Conservation (phyloP, 768 basidiomycete genomes). For the Tricholomella constricta region DNA sequence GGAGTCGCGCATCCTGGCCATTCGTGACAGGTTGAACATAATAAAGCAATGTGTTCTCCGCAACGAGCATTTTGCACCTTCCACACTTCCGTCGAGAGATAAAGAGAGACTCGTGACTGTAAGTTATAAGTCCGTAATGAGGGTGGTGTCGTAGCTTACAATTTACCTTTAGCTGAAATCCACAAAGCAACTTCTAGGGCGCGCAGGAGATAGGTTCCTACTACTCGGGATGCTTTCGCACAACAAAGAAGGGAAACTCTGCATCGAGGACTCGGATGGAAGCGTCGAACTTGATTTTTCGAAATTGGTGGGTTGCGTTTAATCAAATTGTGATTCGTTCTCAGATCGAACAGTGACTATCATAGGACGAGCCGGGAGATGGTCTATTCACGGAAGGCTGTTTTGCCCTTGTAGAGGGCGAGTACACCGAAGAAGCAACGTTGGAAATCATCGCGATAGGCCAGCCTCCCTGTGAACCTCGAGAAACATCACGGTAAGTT, state of each 20-base stretch:
- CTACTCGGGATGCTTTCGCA: conserved; percentile 91
- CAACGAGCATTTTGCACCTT: conserved; percentile 98
- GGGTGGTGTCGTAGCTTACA: neutral
- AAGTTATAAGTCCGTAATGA: conserved; percentile 21
- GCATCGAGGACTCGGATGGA: conserved; percentile 93
- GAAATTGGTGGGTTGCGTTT: conserved; percentile 60
- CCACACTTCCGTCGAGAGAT: conserved; percentile 88
- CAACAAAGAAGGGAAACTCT: conserved; percentile 87
- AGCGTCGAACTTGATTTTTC: conserved; percentile 86
- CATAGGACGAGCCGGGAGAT: conserved; percentile 85
- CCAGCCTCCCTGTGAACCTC: conserved; percentile 93
- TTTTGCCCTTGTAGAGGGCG: conserved; percentile 93
- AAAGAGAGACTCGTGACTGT: conserved; percentile 88
- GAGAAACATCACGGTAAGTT: conserved; percentile 76
- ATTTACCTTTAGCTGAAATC: conserved; percentile 70
- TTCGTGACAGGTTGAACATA: conserved; percentile 85
- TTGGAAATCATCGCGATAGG: conserved; percentile 92
- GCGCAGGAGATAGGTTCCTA: conserved; percentile 87
- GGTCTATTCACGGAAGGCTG: conserved; percentile 97
- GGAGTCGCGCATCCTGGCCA: conserved; percentile 74
- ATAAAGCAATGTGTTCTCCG: conserved; percentile 92
- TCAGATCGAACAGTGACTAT: conserved; percentile 18
- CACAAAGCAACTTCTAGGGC: conserved; percentile 92
- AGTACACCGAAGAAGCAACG: conserved; percentile 90
- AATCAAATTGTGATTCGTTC: conserved; percentile 11